These are phyloP conservation scores for maize (Zea mays) DNA, from an alignment of 176 grass and related monocot genomes.

Conservation along the genomic window Zm-B73-REFERENCE-NAM-5.0 NC_050097.1:4507501-4508000, in stretches of 20 bases:
- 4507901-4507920: too few relatives aligned
- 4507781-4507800: too few relatives aligned
- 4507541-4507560: not conserved
- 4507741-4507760: not conserved
- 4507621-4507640: not conserved
- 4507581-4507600: not conserved
- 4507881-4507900: too few relatives aligned
- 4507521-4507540: not conserved
- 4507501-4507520: not conserved
- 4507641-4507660: constrained; percentile 26
- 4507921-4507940: too few relatives aligned
- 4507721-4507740: not conserved
- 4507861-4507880: too few relatives aligned
- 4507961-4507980: too few relatives aligned
- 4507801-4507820: too few relatives aligned
- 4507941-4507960: too few relatives aligned
- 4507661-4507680: not conserved
- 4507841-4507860: too few relatives aligned
- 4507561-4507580: constrained; percentile 6
- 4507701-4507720: constrained; percentile 19
- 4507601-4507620: not conserved
- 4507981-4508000: too few relatives aligned
- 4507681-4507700: not conserved
- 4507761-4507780: not conserved
- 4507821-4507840: too few relatives aligned